phyloP scores from a whole-genome alignment of 2,329 filamentous ascomycete genomes.

The Tolypocladium album region DNA sequence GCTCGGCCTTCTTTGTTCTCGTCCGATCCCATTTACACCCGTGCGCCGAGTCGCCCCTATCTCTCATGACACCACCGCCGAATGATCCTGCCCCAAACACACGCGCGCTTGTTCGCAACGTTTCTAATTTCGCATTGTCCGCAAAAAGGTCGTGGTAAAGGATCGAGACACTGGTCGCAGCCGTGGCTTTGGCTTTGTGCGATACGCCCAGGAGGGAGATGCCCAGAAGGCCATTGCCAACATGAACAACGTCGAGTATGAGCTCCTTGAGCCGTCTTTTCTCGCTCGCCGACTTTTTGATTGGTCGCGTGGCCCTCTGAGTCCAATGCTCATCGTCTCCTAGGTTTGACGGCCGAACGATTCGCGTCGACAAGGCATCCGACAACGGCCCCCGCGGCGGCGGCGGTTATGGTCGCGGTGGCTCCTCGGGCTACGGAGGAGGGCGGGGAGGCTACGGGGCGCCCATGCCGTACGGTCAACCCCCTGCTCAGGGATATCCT shows the following conservation, averaged over 20 bases:
- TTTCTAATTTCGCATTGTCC: slow-evolving; percentile 9
- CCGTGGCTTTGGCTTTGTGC: slow-evolving; percentile 94
- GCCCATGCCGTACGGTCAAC: slow-evolving; percentile 24
- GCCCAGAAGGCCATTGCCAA: slow-evolving; percentile 64
- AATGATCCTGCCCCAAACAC: background rate
- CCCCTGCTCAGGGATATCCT: slow-evolving; percentile 26
- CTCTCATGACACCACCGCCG: background rate
- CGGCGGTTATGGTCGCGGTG: slow-evolving; percentile 20
- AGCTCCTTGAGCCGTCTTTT: slow-evolving; percentile 11
- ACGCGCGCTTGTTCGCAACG: slow-evolving; percentile 5
- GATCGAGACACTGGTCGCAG: slow-evolving; percentile 94
- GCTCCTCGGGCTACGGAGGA: slow-evolving; percentile 28
- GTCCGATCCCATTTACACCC: background rate
- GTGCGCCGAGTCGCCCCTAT: background rate
- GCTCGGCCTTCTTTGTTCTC: slow-evolving; percentile 2
- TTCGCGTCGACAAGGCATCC: slow-evolving; percentile 92
- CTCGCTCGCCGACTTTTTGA: slow-evolving; percentile 1
- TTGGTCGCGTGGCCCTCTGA: background rate
- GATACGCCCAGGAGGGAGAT: slow-evolving; percentile 67
- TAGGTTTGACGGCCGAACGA: slow-evolving; percentile 87
- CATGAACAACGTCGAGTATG: slow-evolving; percentile 90
- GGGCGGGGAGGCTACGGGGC: slow-evolving; percentile 34
- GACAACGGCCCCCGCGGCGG: slow-evolving; percentile 56
- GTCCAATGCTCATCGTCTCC: slow-evolving; percentile 3
- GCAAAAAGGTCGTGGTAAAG: slow-evolving; percentile 79